These are phyloP conservation scores for Podaxis sp. DNA, from an alignment of 768 basidiomycete species.

Conservation along the genomic window DNA sequence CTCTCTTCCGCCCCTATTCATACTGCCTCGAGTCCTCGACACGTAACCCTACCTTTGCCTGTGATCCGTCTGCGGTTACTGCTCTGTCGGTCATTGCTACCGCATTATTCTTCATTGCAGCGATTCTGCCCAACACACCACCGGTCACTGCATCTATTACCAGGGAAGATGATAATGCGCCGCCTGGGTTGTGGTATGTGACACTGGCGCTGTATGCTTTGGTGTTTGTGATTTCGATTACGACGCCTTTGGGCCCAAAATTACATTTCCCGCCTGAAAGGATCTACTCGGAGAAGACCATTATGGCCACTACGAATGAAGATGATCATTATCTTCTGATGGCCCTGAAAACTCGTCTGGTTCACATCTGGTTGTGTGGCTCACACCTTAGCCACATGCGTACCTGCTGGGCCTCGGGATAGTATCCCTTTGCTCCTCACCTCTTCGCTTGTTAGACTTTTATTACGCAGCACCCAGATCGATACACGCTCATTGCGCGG, in stretches of 20 bases:
- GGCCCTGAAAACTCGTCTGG: too few species aligned
- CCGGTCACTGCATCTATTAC: conserved; percentile 26
- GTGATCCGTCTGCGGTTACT: too few species aligned
- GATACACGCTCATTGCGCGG: too few species aligned
- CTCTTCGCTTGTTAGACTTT: too few species aligned
- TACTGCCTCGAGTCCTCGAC: too few species aligned
- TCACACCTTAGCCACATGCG: too few species aligned
- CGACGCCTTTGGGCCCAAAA: conserved; percentile 74
- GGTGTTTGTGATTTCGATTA: conserved; percentile 36
- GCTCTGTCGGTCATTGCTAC: conserved; percentile 50
- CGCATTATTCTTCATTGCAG: conserved; percentile 41
- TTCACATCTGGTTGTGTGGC: too few species aligned
- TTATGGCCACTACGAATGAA: conserved; percentile 57
- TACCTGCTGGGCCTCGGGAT: too few species aligned
- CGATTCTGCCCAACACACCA: conserved; percentile 55
- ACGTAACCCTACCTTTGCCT: too few species aligned
- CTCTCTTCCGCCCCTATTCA: too few species aligned
- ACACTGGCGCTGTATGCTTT: conserved; percentile 50
- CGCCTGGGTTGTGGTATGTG: conserved; percentile 50
- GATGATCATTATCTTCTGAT: conserved; percentile 32
- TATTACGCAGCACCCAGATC: too few species aligned
- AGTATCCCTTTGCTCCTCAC: too few species aligned
- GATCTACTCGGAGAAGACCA: conserved; percentile 74
- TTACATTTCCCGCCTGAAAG: conserved; percentile 71
- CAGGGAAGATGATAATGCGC: conserved; percentile 19